A percentile compares a stretch with the other conserved stretches of the same genome.
phyloP scores from a whole-genome alignment of 768 basidiomycete genomes.

The Phanerochaete sordida region DNA sequence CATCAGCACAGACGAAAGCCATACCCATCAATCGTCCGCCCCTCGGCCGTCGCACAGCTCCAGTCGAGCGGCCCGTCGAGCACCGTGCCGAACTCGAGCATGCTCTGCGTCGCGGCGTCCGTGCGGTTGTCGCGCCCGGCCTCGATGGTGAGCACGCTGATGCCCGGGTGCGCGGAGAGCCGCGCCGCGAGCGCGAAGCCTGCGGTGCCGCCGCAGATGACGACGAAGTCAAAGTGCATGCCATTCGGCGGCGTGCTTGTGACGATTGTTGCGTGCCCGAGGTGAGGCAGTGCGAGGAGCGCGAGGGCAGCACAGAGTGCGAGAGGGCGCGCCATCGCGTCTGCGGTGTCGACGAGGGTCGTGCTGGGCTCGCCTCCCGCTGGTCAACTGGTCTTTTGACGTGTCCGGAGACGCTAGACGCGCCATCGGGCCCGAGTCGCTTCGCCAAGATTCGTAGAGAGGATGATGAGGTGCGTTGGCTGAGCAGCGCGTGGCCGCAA shows the following conservation, averaged over 20 bases:
- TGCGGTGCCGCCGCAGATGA: constrained; percentile 41
- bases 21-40: constrained; percentile 37
- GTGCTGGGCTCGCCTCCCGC: too few species aligned
- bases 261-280: background rate
- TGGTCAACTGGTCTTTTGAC: too few species aligned
- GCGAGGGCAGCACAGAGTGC: too few species aligned
- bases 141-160: constrained; percentile 48
- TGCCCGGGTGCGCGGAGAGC: constrained; percentile 39
- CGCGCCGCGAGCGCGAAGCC: constrained; percentile 45
- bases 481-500: too few species aligned
- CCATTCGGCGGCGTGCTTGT: background rate
- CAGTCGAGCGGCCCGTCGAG: constrained; percentile 43
- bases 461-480: too few species aligned
- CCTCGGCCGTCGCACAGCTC: constrained; percentile 42
- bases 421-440: too few species aligned
- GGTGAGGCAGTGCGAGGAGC: too few species aligned
- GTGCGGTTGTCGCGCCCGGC: constrained; percentile 46
- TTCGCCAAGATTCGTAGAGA: too few species aligned
- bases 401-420: too few species aligned
- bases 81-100: constrained; percentile 40
- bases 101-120: constrained; percentile 42
- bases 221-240: constrained; percentile 26
- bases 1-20: background rate
- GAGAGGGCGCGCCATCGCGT: too few species aligned
- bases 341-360: too few species aligned